phyloP scores from a whole-genome alignment of 148 eudicot species.

The Simmondsia chinensis region DNA sequence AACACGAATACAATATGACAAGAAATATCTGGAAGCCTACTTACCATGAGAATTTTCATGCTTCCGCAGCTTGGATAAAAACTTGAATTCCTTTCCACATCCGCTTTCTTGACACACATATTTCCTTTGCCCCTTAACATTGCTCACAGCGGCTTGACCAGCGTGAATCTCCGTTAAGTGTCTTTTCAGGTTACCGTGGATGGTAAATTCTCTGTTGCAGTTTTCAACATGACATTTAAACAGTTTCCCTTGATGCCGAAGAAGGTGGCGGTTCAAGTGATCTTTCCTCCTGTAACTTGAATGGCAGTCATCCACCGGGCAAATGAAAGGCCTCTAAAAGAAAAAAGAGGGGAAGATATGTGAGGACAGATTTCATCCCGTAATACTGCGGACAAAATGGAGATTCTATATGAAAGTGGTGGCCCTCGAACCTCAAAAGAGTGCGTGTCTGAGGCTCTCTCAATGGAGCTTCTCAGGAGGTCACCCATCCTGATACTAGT shows the following conservation, averaged over 20 bases:
- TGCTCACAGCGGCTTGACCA: conserved; percentile 11
- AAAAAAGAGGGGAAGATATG: neutral
- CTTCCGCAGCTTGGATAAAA: conserved; percentile 44
- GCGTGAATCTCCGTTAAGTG: conserved; percentile 69
- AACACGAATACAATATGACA: too few species aligned
- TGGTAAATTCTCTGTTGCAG: conserved; percentile 39
- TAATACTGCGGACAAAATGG: conserved; percentile 11
- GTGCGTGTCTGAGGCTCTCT: conserved; percentile 44
- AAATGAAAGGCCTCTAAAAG: conserved; percentile 69
- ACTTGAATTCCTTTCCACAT: conserved; percentile 82
- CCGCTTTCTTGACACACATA: conserved; percentile 54
- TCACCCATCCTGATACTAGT: conserved; percentile 99
- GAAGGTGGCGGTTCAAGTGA: conserved; percentile 72
- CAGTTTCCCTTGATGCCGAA: conserved; percentile 67
- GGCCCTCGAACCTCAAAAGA: conserved; percentile 16
- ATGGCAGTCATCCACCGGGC: conserved; percentile 69
- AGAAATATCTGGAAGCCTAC: too few species aligned
- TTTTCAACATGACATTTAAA: conserved; percentile 56
- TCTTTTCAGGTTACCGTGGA: conserved; percentile 56
- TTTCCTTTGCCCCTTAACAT: conserved; percentile 21
- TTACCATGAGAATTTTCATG: conserved; percentile 79
- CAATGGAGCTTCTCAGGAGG: conserved; percentile 99
- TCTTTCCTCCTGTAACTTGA: conserved; percentile 79
- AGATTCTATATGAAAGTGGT: conserved; percentile 9
- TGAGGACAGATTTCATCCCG: conserved; percentile 4